Conservation (phyloP, 345 rosid species). For the Gossypium turneri region DNA sequence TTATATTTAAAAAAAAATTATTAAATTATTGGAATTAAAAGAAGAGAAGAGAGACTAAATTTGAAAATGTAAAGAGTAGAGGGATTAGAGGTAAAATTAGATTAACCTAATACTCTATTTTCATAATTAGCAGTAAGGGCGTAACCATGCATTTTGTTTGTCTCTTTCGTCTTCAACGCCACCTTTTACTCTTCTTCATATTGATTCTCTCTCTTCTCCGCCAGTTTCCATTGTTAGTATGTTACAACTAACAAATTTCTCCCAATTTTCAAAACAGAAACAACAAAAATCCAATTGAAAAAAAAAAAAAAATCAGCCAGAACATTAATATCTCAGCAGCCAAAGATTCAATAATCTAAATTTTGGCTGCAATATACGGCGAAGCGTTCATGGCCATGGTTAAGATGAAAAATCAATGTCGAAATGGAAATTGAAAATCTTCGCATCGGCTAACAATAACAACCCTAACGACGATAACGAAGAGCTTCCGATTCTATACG, state of each 20-base stretch:
- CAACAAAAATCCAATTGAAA: neutral
- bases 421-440: conserved; percentile 34
- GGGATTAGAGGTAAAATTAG: no score
- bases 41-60: no score
- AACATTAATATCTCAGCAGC: neutral
- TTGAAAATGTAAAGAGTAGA: no score
- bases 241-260: neutral
- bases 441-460: conserved; percentile 32
- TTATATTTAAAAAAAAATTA: no score
- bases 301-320: neutral
- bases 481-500: conserved; percentile 24
- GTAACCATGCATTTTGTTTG: neutral
- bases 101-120: neutral
- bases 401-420: neutral
- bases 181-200: conserved; percentile 12
- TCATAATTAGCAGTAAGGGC: neutral
- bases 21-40: no score
- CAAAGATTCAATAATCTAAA: neutral
- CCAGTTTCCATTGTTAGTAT: neutral
- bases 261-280: neutral
- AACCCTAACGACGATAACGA: conserved; percentile 29
- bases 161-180: conserved; percentile 16
- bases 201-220: neutral
- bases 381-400: neutral
- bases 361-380: neutral